Evolutionary conservation across 192 early-diverging fungal species (phyloP), one percentile per base, ranked within the genome.

Genomic region (Coemansia sp.): DNA sequence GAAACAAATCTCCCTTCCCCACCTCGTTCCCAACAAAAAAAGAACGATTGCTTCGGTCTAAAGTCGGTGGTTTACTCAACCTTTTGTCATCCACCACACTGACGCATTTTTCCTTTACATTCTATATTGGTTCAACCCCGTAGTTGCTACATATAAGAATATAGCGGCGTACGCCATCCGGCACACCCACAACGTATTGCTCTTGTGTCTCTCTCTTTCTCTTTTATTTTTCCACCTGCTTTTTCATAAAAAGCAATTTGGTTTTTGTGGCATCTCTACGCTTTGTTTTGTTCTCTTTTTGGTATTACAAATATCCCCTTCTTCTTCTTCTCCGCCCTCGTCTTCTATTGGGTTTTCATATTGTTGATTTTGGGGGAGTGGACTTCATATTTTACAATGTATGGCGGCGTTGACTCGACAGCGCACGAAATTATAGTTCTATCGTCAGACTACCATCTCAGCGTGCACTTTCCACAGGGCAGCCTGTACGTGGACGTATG

Each of bases 341-440:
- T 63, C 13, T 37, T 57, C 26, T 57, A 37, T 57, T 57, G 26
- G 55, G 32, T 4, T 32, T 32, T 32, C 4, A 4, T 32, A 32
- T 32, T 32, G 32, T 32, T 32, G 32, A 32, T 32, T 32, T 32
- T 4, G 32, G 32, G 32, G 32, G 32, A 32, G 32, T 2, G 32
- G 32, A 32, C 3, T 32, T 32, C 32, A 32, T 32, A 32, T 7
- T 32, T 4, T 32, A 54, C 16, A 9, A 71, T 71, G 69, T 61
- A 52, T 5, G 48, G 40, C 45, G 68, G 72, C n/a, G 69, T 75
- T 64, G 73, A 81, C 60, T 70, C 70, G 12, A 81, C 70, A 47
- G 78, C 78, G 18, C 78, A 81, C 65, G 78, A 81, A 69, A 81
- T 81, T 42, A 69, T 81, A 41, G 61, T 81, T n/a, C 56, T 81